These are phyloP conservation scores for Tricholoma sp. DNA, from an alignment of 768 basidiomycete genomes.

Conservation along the genomic window DNA sequence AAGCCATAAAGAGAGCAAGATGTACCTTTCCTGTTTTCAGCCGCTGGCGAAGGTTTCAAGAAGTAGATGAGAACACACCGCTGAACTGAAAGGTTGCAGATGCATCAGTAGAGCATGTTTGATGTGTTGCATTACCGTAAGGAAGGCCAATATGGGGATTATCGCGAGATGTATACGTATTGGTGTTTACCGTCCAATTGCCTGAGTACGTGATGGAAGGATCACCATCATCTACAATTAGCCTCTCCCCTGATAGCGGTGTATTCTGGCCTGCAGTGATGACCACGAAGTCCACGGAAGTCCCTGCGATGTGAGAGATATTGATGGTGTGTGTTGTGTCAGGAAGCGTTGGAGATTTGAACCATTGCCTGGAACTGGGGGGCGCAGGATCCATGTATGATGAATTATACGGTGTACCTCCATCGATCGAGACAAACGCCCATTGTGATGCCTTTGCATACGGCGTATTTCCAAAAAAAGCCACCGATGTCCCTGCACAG, in stretches of 20 bases:
- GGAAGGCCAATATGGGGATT: slow-evolving; percentile 15
- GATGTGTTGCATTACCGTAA: slow-evolving; percentile 23
- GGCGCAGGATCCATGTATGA: slow-evolving; percentile 12
- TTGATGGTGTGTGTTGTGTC: slow-evolving; percentile 17
- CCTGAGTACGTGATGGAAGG: slow-evolving; percentile 13
- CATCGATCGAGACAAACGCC: slow-evolving; percentile 18
- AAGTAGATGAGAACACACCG: slow-evolving; percentile 14
- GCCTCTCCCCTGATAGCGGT: slow-evolving; percentile 11
- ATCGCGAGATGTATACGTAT: slow-evolving; percentile 7
- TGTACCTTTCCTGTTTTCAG: neutral
- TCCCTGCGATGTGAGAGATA: slow-evolving; percentile 16
- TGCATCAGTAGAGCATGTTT: slow-evolving; percentile 14
- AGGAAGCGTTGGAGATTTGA: slow-evolving; percentile 15
- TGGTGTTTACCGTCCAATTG: slow-evolving; percentile 12
- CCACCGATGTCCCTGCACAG: slow-evolving; percentile 9
- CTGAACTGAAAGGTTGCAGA: slow-evolving; percentile 23
- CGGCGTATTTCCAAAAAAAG: slow-evolving; percentile 13
- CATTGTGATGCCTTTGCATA: slow-evolving; percentile 5
- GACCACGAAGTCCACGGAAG: slow-evolving; percentile 18
- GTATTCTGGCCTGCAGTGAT: slow-evolving; percentile 18
- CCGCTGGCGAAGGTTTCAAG: neutral
- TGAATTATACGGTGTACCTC: slow-evolving; percentile 4
- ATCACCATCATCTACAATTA: slow-evolving; percentile 22
- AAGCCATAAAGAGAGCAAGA: neutral
- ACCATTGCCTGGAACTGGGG: slow-evolving; percentile 19